Conservation (phyloP, 495 filamentous ascomycete species). For the Penicillium manginii region DNA sequence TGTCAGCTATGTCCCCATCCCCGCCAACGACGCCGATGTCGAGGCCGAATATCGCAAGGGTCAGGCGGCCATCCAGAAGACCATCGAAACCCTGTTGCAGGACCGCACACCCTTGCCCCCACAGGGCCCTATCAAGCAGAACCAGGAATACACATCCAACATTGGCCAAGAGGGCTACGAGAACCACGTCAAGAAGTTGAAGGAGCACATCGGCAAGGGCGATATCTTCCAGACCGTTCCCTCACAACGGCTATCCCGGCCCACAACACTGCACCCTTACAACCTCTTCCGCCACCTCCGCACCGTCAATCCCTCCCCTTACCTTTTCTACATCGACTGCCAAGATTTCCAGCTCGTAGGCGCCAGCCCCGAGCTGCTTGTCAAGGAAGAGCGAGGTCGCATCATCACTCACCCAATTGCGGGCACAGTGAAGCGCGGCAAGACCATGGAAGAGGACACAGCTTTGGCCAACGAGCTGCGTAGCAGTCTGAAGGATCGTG, state of each 20-base stretch:
- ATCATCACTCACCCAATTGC: constrained; percentile 98
- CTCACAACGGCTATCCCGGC: constrained; percentile 87
- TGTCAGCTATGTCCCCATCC: constrained; percentile 77
- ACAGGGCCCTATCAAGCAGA: constrained; percentile 69
- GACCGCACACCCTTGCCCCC: constrained; percentile 77
- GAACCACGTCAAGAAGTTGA: constrained; percentile 75
- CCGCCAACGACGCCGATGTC: constrained; percentile 53
- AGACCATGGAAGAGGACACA: constrained; percentile 78
- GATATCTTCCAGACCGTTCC: constrained; percentile 98
- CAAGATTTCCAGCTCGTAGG: constrained; percentile 91
- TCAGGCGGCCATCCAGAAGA: constrained; percentile 60
- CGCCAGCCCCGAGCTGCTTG: constrained; percentile 89
- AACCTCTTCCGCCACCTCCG: constrained; percentile 98
- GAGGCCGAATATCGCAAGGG: constrained; percentile 67
- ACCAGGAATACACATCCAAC: constrained; percentile 88
- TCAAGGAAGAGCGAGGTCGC: constrained; percentile 82
- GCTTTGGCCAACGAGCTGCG: constrained; percentile 76
- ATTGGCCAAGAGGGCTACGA: constrained; percentile 90
- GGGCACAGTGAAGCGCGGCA: constrained; percentile 88
- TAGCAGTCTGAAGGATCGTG: constrained; percentile 85
- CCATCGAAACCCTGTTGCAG: constrained; percentile 68
- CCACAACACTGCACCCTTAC: constrained; percentile 90
- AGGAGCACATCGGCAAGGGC: constrained; percentile 84
- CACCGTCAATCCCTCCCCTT: constrained; percentile 93
- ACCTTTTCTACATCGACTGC: constrained; percentile 95